Evolutionary conservation across 2,329 filamentous ascomycete genomes (phyloP).

Genomic region (Fusarium virguliforme): DNA sequence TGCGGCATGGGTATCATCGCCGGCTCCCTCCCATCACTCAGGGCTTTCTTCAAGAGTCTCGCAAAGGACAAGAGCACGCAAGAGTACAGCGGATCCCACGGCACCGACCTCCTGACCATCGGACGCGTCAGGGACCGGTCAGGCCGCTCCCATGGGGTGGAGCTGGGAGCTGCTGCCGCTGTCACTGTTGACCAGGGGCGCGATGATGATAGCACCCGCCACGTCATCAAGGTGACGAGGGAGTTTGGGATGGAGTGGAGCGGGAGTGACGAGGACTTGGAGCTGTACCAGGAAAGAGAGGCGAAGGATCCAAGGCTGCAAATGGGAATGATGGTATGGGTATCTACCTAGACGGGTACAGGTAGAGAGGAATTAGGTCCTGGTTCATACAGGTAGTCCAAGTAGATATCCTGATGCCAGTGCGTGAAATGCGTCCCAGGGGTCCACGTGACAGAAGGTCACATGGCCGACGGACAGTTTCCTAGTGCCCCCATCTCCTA

Average conservation of each 20-base stretch:
- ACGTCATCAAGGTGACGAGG: slow-evolving; percentile 2
- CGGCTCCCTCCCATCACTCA: slow-evolving; percentile 15
- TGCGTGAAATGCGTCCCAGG: too few species aligned
- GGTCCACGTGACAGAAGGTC: too few species aligned
- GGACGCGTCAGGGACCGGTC: background rate
- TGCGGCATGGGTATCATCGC: background rate
- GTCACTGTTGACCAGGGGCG: background rate
- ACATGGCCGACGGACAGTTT: too few species aligned
- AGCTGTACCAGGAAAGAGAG: background rate
- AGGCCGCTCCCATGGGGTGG: background rate
- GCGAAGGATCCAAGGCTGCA: background rate
- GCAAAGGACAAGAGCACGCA: slow-evolving; percentile 15
- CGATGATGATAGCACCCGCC: slow-evolving; percentile 7
- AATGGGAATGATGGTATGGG: background rate
- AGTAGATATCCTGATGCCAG: too few species aligned
- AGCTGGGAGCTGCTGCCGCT: background rate
- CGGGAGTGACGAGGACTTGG: slow-evolving; percentile 3
- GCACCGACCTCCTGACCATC: slow-evolving; percentile 14
- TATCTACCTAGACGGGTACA: too few species aligned
- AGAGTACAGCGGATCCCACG: slow-evolving; percentile 5
- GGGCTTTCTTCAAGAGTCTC: slow-evolving; percentile 23
- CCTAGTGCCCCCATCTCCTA: background rate
- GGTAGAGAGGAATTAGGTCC: too few species aligned
- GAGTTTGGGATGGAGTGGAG: slow-evolving; percentile 4
- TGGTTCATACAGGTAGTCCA: too few species aligned